Conservation (phyloP, 768 basidiomycete genomes). For the Boletus rubescentipes region DNA sequence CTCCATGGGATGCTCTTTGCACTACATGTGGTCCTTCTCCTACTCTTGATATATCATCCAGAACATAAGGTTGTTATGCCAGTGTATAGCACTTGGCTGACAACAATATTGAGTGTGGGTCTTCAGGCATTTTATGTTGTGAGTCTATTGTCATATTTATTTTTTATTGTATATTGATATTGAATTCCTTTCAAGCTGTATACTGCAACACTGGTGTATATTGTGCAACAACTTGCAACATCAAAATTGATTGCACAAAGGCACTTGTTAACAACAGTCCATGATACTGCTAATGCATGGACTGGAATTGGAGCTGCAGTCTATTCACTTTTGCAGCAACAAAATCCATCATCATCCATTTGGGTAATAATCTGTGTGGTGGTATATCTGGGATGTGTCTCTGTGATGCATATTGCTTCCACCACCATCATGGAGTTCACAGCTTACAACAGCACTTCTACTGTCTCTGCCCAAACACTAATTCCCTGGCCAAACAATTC, state of each 20-base stretch:
- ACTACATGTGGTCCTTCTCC: background rate
- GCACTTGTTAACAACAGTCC: conserved; percentile 17
- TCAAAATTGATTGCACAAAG: background rate
- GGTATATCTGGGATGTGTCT: conserved; percentile 18
- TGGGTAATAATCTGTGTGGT: conserved; percentile 9
- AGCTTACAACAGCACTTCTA: conserved; percentile 7
- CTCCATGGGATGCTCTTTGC: background rate
- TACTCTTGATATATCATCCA: background rate
- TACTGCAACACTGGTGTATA: conserved; percentile 14
- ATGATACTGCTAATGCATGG: conserved; percentile 23
- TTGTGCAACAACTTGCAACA: conserved; percentile 20
- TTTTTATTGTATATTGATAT: background rate
- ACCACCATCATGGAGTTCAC: conserved; percentile 22
- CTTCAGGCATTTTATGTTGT: background rate
- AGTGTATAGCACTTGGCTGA: background rate
- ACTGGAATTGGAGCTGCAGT: conserved; percentile 22
- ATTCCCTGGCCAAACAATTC: conserved; percentile 6
- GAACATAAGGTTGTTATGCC: background rate
- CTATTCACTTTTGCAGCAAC: conserved; percentile 11
- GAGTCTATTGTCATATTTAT: background rate
- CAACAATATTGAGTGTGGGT: background rate
- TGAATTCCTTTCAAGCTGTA: conserved; percentile 8
- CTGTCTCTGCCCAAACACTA: background rate
- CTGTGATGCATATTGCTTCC: conserved; percentile 20
- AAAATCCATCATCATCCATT: conserved; percentile 8